phyloP scores from a whole-genome alignment of 805 yeast genomes.

The Nakazawaea populi region DNA sequence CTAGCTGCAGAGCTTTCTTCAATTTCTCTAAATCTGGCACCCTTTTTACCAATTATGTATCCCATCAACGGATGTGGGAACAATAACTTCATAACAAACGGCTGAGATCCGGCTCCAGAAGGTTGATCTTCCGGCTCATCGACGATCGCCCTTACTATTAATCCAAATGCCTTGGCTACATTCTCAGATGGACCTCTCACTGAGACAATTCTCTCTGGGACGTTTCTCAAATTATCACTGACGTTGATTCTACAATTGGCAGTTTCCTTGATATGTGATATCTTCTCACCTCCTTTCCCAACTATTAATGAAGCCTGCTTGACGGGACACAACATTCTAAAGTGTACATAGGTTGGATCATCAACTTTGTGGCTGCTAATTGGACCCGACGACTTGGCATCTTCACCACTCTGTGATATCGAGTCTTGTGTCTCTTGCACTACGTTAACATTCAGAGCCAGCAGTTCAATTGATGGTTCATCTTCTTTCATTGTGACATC shows the following conservation, averaged over 20 bases:
- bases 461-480: not conserved
- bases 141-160: slow-evolving; percentile 58
- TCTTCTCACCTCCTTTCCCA: slow-evolving; percentile 76
- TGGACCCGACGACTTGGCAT: slow-evolving; percentile 18
- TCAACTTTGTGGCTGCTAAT: slow-evolving; percentile 35
- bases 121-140: slow-evolving; percentile 64
- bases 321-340: slow-evolving; percentile 71
- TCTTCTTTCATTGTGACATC: slow-evolving; percentile 10
- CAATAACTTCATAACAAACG: slow-evolving; percentile 52
- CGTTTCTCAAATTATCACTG: slow-evolving; percentile 64
- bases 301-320: slow-evolving; percentile 72
- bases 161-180: slow-evolving; percentile 78
- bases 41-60: slow-evolving; percentile 72
- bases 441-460: not conserved
- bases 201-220: slow-evolving; percentile 69
- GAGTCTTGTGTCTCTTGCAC: not conserved
- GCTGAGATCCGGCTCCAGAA: slow-evolving; percentile 48
- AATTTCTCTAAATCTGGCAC: slow-evolving; percentile 69
- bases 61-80: slow-evolving; percentile 81
- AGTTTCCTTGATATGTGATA: slow-evolving; percentile 54
- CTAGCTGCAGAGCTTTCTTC: slow-evolving; percentile 79
- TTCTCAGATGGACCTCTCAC: slow-evolving; percentile 71
- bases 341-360: slow-evolving; percentile 57
- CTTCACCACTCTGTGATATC: not conserved
- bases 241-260: slow-evolving; percentile 65